Percentiles rank a stretch among this genome's conserved stretches.
phyloP scores from a whole-genome alignment of 1,139 yeast species.

The Yamadazyma kanchanaburiensis region DNA sequence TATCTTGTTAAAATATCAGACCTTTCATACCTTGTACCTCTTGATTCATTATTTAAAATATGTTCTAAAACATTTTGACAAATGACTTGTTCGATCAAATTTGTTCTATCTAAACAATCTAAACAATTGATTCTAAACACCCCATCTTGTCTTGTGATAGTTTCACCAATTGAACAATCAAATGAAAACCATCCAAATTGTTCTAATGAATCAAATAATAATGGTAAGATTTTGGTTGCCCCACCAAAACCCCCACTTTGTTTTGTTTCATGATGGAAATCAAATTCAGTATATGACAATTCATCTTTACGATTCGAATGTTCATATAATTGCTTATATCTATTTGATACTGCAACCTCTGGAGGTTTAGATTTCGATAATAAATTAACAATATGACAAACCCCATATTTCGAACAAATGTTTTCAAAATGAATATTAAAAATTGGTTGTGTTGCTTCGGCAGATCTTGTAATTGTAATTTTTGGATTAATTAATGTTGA shows the following conservation, averaged over 20 bases:
- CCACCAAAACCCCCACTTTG: constrained; percentile 79
- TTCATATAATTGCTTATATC: constrained; percentile 60
- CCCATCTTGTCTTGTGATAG: constrained; percentile 77
- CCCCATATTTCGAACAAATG: constrained; percentile 73
- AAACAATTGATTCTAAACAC: constrained; percentile 89
- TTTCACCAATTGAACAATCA: constrained; percentile 46
- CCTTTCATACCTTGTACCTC: constrained; percentile 15
- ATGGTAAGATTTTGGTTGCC: constrained; percentile 68
- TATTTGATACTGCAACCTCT: constrained; percentile 68
- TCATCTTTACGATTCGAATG: constrained; percentile 43
- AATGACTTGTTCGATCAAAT: constrained; percentile 85
- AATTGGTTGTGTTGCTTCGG: constrained; percentile 90
- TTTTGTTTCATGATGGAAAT: constrained; percentile 89
- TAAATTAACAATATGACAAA: constrained; percentile 80
- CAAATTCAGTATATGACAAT: constrained; percentile 73
- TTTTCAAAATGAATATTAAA: constrained; percentile 77
- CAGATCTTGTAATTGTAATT: constrained; percentile 80
- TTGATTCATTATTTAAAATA: constrained; percentile 52
- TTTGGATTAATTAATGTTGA: constrained; percentile 80
- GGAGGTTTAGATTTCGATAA: constrained; percentile 70
- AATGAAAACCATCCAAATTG: constrained; percentile 80
- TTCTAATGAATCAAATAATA: constrained; percentile 60
- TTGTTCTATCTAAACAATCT: constrained; percentile 94
- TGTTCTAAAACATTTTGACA: constrained; percentile 57
- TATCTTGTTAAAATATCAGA: constrained; percentile 63